phyloP scores from a whole-genome alignment of 2,329 filamentous ascomycete species.

The Chaetomium olivaceum region DNA sequence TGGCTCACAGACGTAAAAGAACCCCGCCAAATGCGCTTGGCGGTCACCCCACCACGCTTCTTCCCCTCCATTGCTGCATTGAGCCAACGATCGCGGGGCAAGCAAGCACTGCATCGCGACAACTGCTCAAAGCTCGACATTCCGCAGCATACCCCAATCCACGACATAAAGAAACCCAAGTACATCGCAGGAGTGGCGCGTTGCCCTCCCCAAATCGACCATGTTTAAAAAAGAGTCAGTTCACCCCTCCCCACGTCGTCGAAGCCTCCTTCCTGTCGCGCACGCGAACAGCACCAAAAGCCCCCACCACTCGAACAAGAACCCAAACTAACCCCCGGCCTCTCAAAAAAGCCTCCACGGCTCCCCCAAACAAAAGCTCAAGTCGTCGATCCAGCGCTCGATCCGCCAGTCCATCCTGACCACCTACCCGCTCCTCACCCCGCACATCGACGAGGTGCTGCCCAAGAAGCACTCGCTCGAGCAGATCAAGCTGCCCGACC shows the following conservation, averaged over 20 bases:
- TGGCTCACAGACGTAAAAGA: constrained; percentile 6
- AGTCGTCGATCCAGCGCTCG: constrained; percentile 88
- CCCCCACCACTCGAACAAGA: not conserved
- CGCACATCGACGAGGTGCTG: constrained; percentile 89
- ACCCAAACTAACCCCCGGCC: constrained; percentile 32
- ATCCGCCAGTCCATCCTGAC: constrained; percentile 81
- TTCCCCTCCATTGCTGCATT: constrained; percentile 14
- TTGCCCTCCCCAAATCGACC: constrained; percentile 37
- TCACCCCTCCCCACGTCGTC: not conserved
- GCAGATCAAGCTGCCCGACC: constrained; percentile 89
- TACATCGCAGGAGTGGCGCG: not conserved
- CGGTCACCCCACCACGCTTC: constrained; percentile 17
- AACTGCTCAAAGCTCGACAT: not conserved
- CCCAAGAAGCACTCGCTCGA: constrained; percentile 93
- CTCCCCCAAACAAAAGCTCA: constrained; percentile 90
- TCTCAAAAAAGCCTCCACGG: constrained; percentile 61
- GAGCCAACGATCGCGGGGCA: constrained; percentile 26
- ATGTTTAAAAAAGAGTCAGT: constrained; percentile 93
- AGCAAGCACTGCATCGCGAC: not conserved
- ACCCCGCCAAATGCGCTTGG: constrained; percentile 26
- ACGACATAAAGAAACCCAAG: not conserved
- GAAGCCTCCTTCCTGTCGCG: not conserved
- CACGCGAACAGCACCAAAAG: not conserved
- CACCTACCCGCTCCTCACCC: constrained; percentile 81
- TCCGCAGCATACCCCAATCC: not conserved